Base-by-base conservation (phyloP, 495 filamentous ascomycete species). In the Xylaria bambusicola region DNA sequence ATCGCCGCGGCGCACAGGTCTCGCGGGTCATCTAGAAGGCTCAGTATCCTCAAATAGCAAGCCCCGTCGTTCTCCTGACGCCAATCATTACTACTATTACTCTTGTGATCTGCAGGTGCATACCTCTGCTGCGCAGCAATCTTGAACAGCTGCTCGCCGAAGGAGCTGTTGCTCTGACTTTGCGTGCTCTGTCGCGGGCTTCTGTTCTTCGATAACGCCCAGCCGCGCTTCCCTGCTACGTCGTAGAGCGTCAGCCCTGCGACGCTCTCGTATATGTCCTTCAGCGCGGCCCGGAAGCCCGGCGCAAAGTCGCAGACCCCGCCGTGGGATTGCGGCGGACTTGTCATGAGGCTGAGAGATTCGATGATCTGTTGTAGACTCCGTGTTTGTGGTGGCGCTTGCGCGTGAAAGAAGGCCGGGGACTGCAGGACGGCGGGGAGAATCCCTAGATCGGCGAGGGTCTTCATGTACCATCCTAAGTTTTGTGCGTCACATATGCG, bases 401-500 rank as follows among this genome's bases (percentile, higher is more conserved):
- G 6, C 24, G 40, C 17, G 26, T 17, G 8, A 1, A 15, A 7
- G 13, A 59, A 27, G 0, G 27, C 48, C 33, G 60, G 41, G 17
- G 60, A 54, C 13, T 27, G 17, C 23, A 67, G 48, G 23, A 67
- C 59, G 12, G 45, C 52, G 1, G 64, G 48, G 1, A 78, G 62
- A 7, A 78, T 54, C 23, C 63, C 61, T 3, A 76, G 53, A 40
- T 76, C 71, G 60, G 71, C 69, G 55, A 68, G 71, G 8, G 70
- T 62, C 8, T 74, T 66, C 71, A 78, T 71, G 38, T 74, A 58
- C 74, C 74, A 78, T 12, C 75, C 75, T 0, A 78, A 63, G 56
- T 78, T 78, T 23, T 66, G 67, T 0, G 73, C 72, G 58, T 78
- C 75, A 59, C 75, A 78, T 44, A 57, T 50, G 56, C 69, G 73